Evolutionary conservation across 2,329 filamentous ascomycete species (phyloP).

Genomic region (Xylariaceae sp.): DNA sequence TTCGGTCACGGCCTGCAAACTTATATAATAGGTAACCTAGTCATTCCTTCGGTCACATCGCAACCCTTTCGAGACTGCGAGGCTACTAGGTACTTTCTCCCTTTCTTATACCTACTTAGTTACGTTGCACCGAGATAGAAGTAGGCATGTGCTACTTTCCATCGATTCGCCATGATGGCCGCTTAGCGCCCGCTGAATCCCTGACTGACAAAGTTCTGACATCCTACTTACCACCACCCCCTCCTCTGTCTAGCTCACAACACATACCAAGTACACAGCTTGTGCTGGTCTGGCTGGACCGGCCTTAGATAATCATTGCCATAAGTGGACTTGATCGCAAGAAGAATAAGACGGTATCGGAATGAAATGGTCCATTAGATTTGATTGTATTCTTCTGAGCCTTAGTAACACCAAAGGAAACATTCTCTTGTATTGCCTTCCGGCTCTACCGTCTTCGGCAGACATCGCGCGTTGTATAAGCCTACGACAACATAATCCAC

Average conservation of each 20-base stretch:
- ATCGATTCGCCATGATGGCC: conserved; percentile 11
- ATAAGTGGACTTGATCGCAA: conserved; percentile 11
- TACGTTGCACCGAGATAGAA: conserved; percentile 4
- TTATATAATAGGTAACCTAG: not conserved
- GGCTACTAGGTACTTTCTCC: not conserved
- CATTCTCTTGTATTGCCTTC: conserved; percentile 9
- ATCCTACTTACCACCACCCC: conserved; percentile 10
- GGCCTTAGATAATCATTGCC: conserved; percentile 22
- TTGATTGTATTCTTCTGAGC: conserved; percentile 16
- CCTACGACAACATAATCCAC: not conserved
- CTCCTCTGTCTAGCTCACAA: conserved; percentile 27
- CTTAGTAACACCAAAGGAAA: conserved; percentile 4
- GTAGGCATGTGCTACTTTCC: conserved; percentile 6
- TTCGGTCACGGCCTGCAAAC: not conserved
- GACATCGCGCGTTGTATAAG: not conserved
- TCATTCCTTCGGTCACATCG: not conserved
- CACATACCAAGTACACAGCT: too few relatives aligned
- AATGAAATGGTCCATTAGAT: conserved; percentile 21
- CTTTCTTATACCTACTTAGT: conserved; percentile 8
- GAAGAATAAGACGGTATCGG: conserved; percentile 23
- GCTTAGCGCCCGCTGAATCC: conserved; percentile 11
- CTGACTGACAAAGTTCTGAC: conserved; percentile 2
- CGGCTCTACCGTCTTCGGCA: conserved; percentile 7
- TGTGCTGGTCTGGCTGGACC: conserved; percentile 12
- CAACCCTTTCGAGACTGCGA: not conserved